Evolutionary conservation across 163 green algal species (phyloP).

Genomic region (Trebouxia gelatinosa): DNA sequence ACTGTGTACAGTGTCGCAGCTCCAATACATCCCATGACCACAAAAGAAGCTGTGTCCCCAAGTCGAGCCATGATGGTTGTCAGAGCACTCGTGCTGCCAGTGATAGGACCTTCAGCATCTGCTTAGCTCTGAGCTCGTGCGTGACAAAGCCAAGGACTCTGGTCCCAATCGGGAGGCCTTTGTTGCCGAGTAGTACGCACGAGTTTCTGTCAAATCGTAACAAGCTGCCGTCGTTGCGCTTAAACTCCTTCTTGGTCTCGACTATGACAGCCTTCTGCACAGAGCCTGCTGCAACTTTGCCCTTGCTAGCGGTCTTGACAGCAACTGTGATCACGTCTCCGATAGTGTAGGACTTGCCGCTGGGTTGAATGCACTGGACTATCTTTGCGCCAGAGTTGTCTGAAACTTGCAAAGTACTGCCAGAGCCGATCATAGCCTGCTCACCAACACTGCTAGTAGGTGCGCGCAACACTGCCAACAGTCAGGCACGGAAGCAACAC

Average conservation of each 20-base stretch:
- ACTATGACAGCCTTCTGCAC: constrained; percentile 62
- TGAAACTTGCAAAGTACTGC: constrained; percentile 38
- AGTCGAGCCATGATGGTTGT: constrained; percentile 17
- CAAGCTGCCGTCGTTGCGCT: constrained; percentile 40
- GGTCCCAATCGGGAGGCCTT: constrained; percentile 60
- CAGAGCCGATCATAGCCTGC: constrained; percentile 27
- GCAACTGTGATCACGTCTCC: constrained; percentile 72
- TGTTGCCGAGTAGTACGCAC: constrained; percentile 62
- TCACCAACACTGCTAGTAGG: too few species aligned
- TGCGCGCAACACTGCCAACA: too few species aligned
- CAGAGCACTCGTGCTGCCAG: constrained; percentile 60
- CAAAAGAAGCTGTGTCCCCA: constrained; percentile 2
- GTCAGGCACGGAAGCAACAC: too few species aligned
- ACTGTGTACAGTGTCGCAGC: neutral
- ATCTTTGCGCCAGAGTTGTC: constrained; percentile 65
- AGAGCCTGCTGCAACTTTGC: constrained; percentile 36
- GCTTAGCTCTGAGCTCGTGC: constrained; percentile 58
- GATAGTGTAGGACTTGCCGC: constrained; percentile 44
- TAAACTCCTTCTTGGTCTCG: constrained; percentile 63
- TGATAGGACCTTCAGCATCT: constrained; percentile 64
- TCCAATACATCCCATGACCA: constrained; percentile 16
- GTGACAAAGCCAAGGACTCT: constrained; percentile 68
- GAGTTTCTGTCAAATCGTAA: constrained; percentile 66
- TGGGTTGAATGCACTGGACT: constrained; percentile 63
- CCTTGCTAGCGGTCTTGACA: constrained; percentile 48